These are phyloP conservation scores for Cicer cuneatum DNA, from an alignment of 306 rosid species.

Conservation along the genomic window DNA sequence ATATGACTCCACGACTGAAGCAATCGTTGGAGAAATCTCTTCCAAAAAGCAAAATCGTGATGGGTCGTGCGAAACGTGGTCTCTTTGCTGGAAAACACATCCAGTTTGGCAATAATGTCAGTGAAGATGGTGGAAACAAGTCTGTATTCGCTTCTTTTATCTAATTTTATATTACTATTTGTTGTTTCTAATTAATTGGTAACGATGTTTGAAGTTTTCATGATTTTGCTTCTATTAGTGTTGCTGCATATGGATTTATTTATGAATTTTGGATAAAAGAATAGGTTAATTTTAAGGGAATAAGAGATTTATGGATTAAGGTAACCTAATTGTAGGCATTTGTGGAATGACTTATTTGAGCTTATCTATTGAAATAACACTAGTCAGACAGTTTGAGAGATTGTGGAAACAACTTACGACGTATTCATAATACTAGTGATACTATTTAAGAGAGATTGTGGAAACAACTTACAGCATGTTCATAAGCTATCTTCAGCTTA, in stretches of 20 bases:
- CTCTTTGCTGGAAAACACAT: constrained; percentile 87
- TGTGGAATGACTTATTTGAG: no score
- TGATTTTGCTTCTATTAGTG: constrained; percentile 3
- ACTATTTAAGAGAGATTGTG: no score
- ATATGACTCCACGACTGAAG: constrained; percentile 63
- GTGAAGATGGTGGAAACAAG: constrained; percentile 99
- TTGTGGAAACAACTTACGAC: no score
- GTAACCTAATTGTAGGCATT: background rate
- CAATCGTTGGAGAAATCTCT: constrained; percentile 69
- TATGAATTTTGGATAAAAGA: constrained; percentile 8
- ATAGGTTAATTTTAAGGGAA: background rate
- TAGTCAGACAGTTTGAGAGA: no score
- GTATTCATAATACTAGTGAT: no score
- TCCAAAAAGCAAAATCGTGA: constrained; percentile 73
- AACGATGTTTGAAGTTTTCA: background rate
- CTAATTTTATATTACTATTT: constrained; percentile 13
- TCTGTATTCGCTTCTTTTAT: constrained; percentile 40
- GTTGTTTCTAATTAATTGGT: constrained; percentile 5
- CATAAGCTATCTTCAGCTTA: no score
- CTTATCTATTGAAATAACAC: no score
- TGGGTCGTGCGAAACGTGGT: constrained; percentile 91
- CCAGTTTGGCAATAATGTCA: constrained; percentile 80
- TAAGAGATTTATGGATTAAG: constrained; percentile 1
- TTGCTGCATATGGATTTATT: background rate
- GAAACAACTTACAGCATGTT: no score